Evolutionary conservation across 2,329 filamentous ascomycete genomes (phyloP).

Genomic region (Aspergillus candidus): DNA sequence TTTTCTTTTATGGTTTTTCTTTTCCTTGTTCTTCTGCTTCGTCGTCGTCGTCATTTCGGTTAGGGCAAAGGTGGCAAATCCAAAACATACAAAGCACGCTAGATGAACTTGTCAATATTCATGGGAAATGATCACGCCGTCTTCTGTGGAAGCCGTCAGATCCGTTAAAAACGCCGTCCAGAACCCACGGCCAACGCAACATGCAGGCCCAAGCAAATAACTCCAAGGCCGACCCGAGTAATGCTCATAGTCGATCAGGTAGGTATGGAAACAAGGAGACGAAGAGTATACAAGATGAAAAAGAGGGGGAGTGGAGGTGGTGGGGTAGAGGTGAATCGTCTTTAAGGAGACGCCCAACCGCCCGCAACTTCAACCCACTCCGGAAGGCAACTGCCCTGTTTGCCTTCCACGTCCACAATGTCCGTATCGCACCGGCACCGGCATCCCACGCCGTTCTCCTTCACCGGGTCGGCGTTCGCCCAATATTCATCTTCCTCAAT

Average conservation of each 20-base stretch:
- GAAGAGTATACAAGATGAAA: conserved; percentile 27
- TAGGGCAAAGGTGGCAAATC: conserved; percentile 20
- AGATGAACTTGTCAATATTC: conserved; percentile 34
- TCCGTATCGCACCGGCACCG: conserved; percentile 95
- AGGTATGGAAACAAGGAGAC: conserved; percentile 23
- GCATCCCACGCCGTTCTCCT: conserved; percentile 95
- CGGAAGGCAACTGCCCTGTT: conserved; percentile 86
- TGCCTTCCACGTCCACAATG: conserved; percentile 95
- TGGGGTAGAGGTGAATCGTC: no score
- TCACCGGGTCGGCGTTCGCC: conserved; percentile 76
- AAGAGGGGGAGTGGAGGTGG: conserved; percentile 4
- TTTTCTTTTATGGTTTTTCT: no score
- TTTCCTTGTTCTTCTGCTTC: no score
- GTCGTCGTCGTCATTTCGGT: not conserved
- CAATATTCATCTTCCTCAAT: conserved; percentile 94
- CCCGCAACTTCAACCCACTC: conserved; percentile 98
- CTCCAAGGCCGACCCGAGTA: conserved; percentile 27
- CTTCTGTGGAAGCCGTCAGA: conserved; percentile 31
- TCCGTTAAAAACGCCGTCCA: conserved; percentile 34
- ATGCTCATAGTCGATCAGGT: conserved; percentile 30
- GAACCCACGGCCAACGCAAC: conserved; percentile 27
- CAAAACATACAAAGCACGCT: conserved; percentile 32
- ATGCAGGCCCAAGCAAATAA: conserved; percentile 30
- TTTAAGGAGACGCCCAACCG: conserved; percentile 68
- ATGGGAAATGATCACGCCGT: conserved; percentile 30